phyloP scores from a whole-genome alignment of 768 basidiomycete species.

The Auricularia auricula-judae region DNA sequence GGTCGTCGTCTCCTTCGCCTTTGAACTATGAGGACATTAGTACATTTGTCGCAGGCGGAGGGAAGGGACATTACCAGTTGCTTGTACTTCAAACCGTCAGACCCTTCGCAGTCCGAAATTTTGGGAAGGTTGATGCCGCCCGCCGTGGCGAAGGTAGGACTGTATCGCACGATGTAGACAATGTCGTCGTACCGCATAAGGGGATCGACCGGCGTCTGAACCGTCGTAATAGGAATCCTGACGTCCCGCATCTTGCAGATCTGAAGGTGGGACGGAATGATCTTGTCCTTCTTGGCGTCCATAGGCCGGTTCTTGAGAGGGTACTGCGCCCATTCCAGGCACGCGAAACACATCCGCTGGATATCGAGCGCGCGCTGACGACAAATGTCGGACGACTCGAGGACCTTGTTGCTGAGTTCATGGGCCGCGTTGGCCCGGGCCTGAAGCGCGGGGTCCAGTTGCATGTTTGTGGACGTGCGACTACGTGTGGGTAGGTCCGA shows the following conservation, averaged over 20 bases:
- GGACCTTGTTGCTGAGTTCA: neutral
- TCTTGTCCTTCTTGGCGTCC: constrained; percentile 13
- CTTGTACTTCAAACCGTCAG: constrained; percentile 52
- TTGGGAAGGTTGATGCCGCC: constrained; percentile 83
- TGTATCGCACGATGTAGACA: constrained; percentile 59
- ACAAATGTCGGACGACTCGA: neutral
- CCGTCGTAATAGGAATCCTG: constrained; percentile 77
- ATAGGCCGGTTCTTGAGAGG: constrained; percentile 31
- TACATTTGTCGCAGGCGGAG: neutral
- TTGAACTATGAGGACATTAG: constrained; percentile 61
- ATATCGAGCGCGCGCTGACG: constrained; percentile 23
- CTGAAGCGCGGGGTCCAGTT: neutral
- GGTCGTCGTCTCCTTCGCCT: constrained; percentile 79
- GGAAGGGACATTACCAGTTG: constrained; percentile 48
- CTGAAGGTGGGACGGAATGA: constrained; percentile 34
- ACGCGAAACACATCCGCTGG: constrained; percentile 52
- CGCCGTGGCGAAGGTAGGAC: constrained; percentile 43
- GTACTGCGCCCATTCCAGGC: constrained; percentile 61
- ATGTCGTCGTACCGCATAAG: constrained; percentile 58
- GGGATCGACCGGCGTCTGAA: constrained; percentile 54
- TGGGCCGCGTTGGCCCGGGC: neutral
- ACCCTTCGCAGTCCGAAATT: constrained; percentile 58
- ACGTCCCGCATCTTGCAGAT: constrained; percentile 43
- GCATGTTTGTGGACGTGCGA: neutral
- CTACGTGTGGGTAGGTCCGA: constrained; percentile 11